Conservation (phyloP, 345 rosid species). For the Acer negundo region DNA sequence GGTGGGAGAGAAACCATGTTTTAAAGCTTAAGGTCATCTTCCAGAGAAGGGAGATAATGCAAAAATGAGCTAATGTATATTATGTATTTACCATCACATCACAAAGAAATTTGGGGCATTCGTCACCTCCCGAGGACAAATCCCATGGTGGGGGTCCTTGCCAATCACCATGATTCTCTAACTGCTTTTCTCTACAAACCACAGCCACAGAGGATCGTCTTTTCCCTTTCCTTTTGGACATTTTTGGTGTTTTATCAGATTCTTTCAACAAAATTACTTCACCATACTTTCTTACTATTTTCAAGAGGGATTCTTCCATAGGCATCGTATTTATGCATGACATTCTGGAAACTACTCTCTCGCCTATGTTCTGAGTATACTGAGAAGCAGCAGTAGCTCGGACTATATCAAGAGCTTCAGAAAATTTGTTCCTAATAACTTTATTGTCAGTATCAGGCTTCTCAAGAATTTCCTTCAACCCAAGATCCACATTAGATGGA, state of each 20-base stretch:
- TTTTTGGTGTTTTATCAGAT: constrained; percentile 65
- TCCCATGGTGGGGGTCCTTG: constrained; percentile 94
- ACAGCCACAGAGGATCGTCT: constrained; percentile 31
- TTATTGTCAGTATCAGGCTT: constrained; percentile 36
- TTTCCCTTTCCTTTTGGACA: constrained; percentile 65
- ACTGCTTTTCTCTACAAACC: constrained; percentile 37
- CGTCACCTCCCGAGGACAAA: constrained; percentile 75
- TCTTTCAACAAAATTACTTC: constrained; percentile 68
- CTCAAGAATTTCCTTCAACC: constrained; percentile 63
- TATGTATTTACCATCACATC: constrained; percentile 76
- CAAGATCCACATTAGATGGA: constrained; percentile 39
- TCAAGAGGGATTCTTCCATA: constrained; percentile 64
- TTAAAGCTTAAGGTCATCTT: not conserved
- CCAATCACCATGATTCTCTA: constrained; percentile 52
- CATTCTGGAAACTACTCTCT: constrained; percentile 38
- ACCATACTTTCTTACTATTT: constrained; percentile 63
- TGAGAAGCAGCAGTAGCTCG: constrained; percentile 51
- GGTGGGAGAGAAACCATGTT: not conserved
- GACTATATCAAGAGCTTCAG: constrained; percentile 64
- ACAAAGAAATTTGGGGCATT: constrained; percentile 84
- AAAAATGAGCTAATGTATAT: not conserved
- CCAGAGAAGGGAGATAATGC: not conserved
- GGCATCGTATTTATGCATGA: constrained; percentile 54
- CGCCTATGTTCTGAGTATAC: constrained; percentile 36
- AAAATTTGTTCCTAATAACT: constrained; percentile 35